Percentiles rank a stretch among this genome's conserved stretches.
Evolutionary conservation across 2,329 filamentous ascomycete genomes (phyloP).

Genomic region (Ceratocystis papillata): DNA sequence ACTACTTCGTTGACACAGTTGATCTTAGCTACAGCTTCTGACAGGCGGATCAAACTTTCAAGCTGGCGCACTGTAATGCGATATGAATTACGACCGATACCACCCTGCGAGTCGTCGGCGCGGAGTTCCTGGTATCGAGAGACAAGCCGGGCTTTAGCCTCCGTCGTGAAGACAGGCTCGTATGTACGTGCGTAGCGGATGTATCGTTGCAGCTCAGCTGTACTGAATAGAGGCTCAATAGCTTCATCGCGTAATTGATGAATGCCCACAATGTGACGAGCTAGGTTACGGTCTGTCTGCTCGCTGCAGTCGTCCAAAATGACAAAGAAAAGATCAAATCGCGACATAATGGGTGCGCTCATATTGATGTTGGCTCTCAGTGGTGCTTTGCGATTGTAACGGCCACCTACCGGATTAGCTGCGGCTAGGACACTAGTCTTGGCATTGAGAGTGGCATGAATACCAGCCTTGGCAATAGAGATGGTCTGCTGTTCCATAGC

Average conservation of each 20-base stretch:
- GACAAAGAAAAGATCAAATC: slow-evolving; percentile 98
- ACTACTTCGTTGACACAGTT: slow-evolving; percentile 90
- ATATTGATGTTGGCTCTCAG: slow-evolving; percentile 95
- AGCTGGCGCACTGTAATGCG: slow-evolving; percentile 94
- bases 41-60: slow-evolving; percentile 88
- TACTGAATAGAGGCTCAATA: slow-evolving; percentile 85
- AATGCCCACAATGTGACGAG: slow-evolving; percentile 86
- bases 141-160: slow-evolving; percentile 76
- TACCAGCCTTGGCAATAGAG: slow-evolving; percentile 95
- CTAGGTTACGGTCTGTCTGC: slow-evolving; percentile 75
- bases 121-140: slow-evolving; percentile 92
- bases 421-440: slow-evolving; percentile 91
- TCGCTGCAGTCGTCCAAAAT: slow-evolving; percentile 96
- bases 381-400: slow-evolving; percentile 95
- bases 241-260: slow-evolving; percentile 89
- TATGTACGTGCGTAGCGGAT: slow-evolving; percentile 95
- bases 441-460: slow-evolving; percentile 93
- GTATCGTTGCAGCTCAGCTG: slow-evolving; percentile 91
- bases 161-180: slow-evolving; percentile 79
- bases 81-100: slow-evolving; percentile 89
- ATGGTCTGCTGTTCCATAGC: slow-evolving; percentile 99
- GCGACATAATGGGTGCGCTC: slow-evolving; percentile 97
- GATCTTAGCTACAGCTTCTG: slow-evolving; percentile 95
- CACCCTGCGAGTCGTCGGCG: slow-evolving; percentile 85
- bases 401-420: slow-evolving; percentile 86